phyloP scores from a whole-genome alignment of 768 basidiomycete species.

The Boletellus ananiceps region DNA sequence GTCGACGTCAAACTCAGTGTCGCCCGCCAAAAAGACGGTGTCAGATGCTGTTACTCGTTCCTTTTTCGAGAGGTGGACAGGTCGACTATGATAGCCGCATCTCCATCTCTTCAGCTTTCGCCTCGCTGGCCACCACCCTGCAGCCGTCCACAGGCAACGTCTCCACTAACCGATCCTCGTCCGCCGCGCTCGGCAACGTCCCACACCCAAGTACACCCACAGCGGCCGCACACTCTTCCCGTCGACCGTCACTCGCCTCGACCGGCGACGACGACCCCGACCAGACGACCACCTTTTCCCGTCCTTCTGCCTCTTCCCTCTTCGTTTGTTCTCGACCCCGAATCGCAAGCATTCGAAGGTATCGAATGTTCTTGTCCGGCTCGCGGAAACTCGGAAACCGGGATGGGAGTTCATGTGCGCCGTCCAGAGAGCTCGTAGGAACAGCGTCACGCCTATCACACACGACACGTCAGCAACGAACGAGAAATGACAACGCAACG shows the following conservation, averaged over 20 bases:
- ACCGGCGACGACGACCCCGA: no score
- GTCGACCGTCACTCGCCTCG: background rate
- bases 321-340: constrained; percentile 41
- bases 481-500: background rate
- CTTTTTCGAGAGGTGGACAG: no score
- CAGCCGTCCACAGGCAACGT: no score
- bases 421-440: background rate
- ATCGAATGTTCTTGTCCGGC: constrained; percentile 33
- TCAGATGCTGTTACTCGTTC: no score
- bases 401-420: constrained; percentile 12
- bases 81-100: no score
- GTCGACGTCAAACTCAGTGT: no score
- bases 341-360: constrained; percentile 44
- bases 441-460: no score
- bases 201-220: background rate
- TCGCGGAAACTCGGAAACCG: constrained; percentile 29
- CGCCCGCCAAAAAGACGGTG: no score
- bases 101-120: no score
- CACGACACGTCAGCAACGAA: background rate
- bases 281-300: constrained; percentile 42
- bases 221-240: background rate
- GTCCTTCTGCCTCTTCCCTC: constrained; percentile 37
- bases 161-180: background rate
- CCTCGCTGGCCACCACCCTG: no score
- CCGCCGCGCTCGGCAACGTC: constrained; percentile 6